These are phyloP conservation scores for Ophiosphaerella narmari DNA, from an alignment of 2,329 filamentous ascomycete genomes.

Conservation along the genomic window DNA sequence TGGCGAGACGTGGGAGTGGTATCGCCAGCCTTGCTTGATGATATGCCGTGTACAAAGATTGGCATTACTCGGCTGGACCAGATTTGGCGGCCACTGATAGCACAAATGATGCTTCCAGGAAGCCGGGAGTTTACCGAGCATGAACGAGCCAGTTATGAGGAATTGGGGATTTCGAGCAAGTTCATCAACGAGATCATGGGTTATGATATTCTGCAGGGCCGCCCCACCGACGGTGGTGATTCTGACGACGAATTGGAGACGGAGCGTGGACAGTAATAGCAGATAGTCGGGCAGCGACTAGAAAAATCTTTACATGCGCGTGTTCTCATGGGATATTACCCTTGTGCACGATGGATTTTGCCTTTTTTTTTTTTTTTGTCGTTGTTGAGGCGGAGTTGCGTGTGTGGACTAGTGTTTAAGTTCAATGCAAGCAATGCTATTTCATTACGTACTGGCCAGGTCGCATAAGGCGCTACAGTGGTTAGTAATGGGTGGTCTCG, in stretches of 20 bases:
- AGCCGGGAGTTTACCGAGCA: conserved; percentile 36
- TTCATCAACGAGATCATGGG: conserved; percentile 45
- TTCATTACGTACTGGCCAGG: conserved; percentile 27
- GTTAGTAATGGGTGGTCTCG: conserved; percentile 9
- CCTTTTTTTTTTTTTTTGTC: conserved; percentile 22
- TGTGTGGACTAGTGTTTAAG: conserved; percentile 16
- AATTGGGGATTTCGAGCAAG: conserved; percentile 32
- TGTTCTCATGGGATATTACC: background rate
- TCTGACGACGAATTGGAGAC: conserved; percentile 28
- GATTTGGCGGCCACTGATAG: conserved; percentile 42
- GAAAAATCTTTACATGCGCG: background rate
- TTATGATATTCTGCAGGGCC: conserved; percentile 41
- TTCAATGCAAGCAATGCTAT: conserved; percentile 17
- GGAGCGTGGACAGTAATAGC: conserved; percentile 4
- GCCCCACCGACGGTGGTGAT: conserved; percentile 29
- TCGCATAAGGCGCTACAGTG: conserved; percentile 18
- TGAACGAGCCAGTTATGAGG: conserved; percentile 33
- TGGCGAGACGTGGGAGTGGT: conserved; percentile 42
- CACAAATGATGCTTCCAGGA: conserved; percentile 37
- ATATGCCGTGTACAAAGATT: conserved; percentile 43
- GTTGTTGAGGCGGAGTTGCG: conserved; percentile 10
- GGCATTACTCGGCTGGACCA: conserved; percentile 43
- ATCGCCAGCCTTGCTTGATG: conserved; percentile 41
- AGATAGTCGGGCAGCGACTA: too few species aligned
- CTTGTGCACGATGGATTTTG: background rate